A percentile compares a stretch with the other conserved stretches of the same genome.
Conservation (phyloP, 306 rosid genomes). For the Datisca glomerata region DNA sequence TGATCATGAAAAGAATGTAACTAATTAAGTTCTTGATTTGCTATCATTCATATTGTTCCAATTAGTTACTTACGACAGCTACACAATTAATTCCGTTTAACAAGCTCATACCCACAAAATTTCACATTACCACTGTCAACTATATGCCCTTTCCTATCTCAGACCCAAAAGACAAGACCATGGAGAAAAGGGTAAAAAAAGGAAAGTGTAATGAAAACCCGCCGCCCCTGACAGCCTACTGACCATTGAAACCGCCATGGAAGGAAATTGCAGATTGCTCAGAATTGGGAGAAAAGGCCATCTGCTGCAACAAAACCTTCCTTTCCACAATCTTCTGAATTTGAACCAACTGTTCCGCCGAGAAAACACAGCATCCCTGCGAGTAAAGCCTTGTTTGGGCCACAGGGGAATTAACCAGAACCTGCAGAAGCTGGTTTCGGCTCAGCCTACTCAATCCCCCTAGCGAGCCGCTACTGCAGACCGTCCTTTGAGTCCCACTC, state of each 20-base stretch:
- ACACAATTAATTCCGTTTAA: too few species aligned
- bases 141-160: too few species aligned
- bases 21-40: too few species aligned
- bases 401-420: conserved; percentile 62
- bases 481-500: not conserved
- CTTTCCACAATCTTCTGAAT: conserved; percentile 18
- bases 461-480: not conserved
- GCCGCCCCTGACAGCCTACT: not conserved
- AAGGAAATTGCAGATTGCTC: not conserved
- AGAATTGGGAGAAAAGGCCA: not conserved
- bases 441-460: conserved; percentile 41
- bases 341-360: conserved; percentile 42
- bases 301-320: conserved; percentile 9
- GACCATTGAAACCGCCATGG: not conserved
- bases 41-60: too few species aligned
- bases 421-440: conserved; percentile 56
- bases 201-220: not conserved
- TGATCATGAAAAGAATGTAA: too few species aligned
- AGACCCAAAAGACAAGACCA: too few species aligned
- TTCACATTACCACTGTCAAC: too few species aligned
- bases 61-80: too few species aligned
- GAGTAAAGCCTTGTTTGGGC: conserved; percentile 56
- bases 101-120: too few species aligned
- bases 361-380: conserved; percentile 50
- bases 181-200: too few species aligned